Evolutionary conservation across 345 rosid species (phyloP), one percentile per base, ranked within the genome.

Genomic region (Acer yangbiense): DNA sequence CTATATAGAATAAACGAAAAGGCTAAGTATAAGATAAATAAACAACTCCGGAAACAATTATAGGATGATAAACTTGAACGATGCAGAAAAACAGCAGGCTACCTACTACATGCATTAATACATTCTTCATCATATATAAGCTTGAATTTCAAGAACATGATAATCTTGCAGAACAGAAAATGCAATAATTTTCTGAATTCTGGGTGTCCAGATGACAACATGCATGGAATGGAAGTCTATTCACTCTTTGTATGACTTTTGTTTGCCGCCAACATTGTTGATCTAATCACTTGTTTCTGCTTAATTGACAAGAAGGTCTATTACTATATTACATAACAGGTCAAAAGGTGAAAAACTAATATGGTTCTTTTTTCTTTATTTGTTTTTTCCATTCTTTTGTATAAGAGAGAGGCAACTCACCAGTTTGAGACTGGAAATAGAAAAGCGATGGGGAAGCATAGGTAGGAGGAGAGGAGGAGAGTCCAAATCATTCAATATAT

Each of bases 1-100:
- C 98, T 95, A 84, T 92, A 84, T 39, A 82, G 85, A 39, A 69
- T 63, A 65, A 48, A 66, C 6, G 14, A 58, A 69, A 65, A 23
- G 20, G 7, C 46, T 52, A 39, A 52, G 60, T 1, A 54, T 17
- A 71, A 25, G 63, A 48, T 23, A 13, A 17, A 14, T 57, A 48
- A 54, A 50, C n/a, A 11, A 73, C 21, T 18, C 27, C 1, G 8
- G 25, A 39, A 35, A 17, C 9, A 2, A 4, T 12, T 3, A 12
- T 27, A 9, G 2, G 20, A 60, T 32, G 69, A 21, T 16, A 35
- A 39, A n/a, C 48, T 41, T 67, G 52, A 17, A 41, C 23, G n/a
- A 41, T 23, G n/a, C 27, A 20, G 64, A 60, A 60, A 60, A 60
- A 60, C 64, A 60, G 64, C 64, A 0, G 1, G 12, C 27, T 21